Conservation (phyloP, 2,329 filamentous ascomycete species). For the Sporothrix humicola region DNA sequence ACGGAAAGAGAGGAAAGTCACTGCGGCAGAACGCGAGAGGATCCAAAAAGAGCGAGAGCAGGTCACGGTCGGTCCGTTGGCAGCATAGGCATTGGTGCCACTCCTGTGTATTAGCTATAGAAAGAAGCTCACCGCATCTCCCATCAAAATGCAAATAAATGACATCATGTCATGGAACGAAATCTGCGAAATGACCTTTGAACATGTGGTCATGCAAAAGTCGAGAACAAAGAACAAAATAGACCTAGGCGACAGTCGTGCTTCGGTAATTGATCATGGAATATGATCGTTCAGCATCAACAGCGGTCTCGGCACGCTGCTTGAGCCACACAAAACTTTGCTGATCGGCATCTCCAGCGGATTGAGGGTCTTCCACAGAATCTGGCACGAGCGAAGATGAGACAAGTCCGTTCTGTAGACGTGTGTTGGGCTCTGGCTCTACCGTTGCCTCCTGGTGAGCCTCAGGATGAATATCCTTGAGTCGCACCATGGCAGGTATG, state of each 20-base stretch:
- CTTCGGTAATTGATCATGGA: background rate
- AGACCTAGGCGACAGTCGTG: background rate
- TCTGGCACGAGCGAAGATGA: background rate
- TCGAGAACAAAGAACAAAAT: background rate
- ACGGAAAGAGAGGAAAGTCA: constrained; percentile 50
- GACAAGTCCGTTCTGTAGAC: background rate
- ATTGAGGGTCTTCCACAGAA: background rate
- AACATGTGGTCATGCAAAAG: background rate
- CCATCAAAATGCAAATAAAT: background rate
- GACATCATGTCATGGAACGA: no score
- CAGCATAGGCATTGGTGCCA: constrained; percentile 40
- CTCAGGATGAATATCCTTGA: constrained; percentile 8
- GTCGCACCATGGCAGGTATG: constrained; percentile 35
- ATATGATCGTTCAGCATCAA: background rate
- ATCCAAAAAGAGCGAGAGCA: constrained; percentile 54
- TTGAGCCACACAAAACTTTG: background rate
- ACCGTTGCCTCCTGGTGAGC: background rate
- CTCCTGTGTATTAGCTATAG: constrained; percentile 15
- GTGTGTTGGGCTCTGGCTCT: background rate
- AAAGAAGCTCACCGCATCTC: background rate
- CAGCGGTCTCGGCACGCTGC: background rate
- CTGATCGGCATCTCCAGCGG: background rate
- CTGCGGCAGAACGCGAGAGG: constrained; percentile 48
- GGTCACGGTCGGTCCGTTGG: constrained; percentile 60
- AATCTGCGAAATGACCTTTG: background rate